Conservation (phyloP, 495 filamentous ascomycete genomes). For the Opeltia flavorubescens region DNA sequence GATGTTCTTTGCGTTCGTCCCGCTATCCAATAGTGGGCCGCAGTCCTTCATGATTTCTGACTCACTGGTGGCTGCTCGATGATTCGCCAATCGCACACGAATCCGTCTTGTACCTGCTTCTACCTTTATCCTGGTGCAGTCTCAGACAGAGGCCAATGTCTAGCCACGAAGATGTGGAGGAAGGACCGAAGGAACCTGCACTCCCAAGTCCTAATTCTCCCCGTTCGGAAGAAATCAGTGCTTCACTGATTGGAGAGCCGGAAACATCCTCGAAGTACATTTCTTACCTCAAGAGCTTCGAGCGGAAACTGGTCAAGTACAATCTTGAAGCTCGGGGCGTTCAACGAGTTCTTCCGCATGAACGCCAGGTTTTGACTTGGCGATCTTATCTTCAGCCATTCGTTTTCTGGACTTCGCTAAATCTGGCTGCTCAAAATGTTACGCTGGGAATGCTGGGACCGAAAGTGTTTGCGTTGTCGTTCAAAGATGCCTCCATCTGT, state of each 20-base stretch:
- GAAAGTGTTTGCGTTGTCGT: constrained; percentile 52
- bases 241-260: neutral
- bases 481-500: constrained; percentile 50
- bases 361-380: constrained; percentile 44
- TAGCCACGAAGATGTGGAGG: constrained; percentile 8
- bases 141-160: too few species aligned
- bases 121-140: too few species aligned
- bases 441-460: constrained; percentile 62
- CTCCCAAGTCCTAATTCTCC: neutral
- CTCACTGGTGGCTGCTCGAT: too few species aligned
- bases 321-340: constrained; percentile 64
- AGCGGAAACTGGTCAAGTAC: constrained; percentile 28
- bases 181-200: constrained; percentile 2
- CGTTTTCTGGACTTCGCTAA: constrained; percentile 62
- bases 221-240: neutral
- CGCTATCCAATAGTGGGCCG: too few species aligned
- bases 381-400: constrained; percentile 47
- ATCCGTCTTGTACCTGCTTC: too few species aligned
- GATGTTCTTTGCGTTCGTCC: too few species aligned
- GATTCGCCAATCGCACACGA: too few species aligned
- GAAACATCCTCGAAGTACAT: constrained; percentile 2
- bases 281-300: constrained; percentile 6
- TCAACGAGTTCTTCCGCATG: constrained; percentile 48
- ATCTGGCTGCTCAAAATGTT: constrained; percentile 63
- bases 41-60: too few species aligned